Base-by-base conservation (phyloP, 768 basidiomycete genomes). In the Suillus bovinus region DNA sequence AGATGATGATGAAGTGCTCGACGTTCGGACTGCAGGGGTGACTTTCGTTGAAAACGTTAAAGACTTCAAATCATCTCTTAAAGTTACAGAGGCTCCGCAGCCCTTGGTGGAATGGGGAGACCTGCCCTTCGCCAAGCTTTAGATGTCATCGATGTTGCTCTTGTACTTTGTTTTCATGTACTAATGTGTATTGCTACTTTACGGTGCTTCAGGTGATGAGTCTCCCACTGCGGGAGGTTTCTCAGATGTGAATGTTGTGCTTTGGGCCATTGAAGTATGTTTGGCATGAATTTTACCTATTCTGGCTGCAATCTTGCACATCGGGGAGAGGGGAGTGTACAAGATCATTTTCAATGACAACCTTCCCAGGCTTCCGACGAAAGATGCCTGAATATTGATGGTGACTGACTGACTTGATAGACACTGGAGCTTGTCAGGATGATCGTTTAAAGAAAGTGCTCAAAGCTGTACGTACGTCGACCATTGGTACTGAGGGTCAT, bases 91-190 rank as follows among this genome's bases (percentile, higher is more conserved):
- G 31, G 81, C 82, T 64, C 84, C 90, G n/a, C 80, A 80, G 42
- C 87, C 93, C 3, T 77, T 94, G 66, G 87, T 87, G 1, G 76
- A 86, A 57, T 93, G 90, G 90, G 84, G 83, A 38, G 91, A 93
- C 76, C 77, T 91, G 59, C 89, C 89, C 22, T 71, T 76, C 7
- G 72, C 88, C 2, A 87, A 81, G 64, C 80, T 85, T 50, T 89
- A 75, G 80, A 33, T 10, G n/a, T 42, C 58, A 16, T 56, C 7
- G 22, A 59, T 27, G 5, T 34, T 49, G 27, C 22, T 20, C 16
- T 27, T 52, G 22, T 46, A 31, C 22, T 39, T 44, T 14, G 41
- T 53, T 49, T 42, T 27, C 41, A 61, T 46, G 53, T 34, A 34
- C 2, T 22, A 29, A 36, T 59, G 9, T 60, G 38, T 22, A 13